These are phyloP conservation scores for Intubia oerlemansii DNA, from an alignment of 2,329 filamentous ascomycete genomes.

Conservation along the genomic window DNA sequence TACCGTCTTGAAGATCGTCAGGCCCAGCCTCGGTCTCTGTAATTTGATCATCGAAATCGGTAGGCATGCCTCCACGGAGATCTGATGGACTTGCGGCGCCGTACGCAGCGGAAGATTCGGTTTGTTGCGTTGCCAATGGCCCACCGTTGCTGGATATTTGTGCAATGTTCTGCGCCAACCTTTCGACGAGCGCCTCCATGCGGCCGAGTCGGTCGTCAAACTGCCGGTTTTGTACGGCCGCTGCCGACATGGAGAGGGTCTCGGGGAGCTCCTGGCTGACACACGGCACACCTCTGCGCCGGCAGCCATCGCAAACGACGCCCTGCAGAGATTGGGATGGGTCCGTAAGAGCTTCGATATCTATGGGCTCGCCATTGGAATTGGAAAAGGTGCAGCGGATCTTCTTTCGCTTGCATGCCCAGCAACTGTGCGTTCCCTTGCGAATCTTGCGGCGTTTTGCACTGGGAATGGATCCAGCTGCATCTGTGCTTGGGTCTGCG, in stretches of 20 bases:
- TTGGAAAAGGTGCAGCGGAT: conserved; percentile 23
- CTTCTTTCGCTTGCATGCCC: conserved; percentile 36
- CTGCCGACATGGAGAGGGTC: conserved; percentile 5
- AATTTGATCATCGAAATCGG: too few species aligned
- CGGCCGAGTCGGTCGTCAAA: conserved; percentile 14
- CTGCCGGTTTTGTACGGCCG: conserved; percentile 5
- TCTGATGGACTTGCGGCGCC: too few species aligned
- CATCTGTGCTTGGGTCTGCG: too few species aligned
- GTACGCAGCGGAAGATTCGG: too few species aligned
- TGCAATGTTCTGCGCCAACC: conserved; percentile 3
- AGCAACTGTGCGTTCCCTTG: conserved; percentile 26
- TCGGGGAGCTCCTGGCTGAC: conserved; percentile 24
- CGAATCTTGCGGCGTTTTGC: conserved; percentile 8
- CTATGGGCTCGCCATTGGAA: conserved; percentile 5
- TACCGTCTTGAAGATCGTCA: too few species aligned
- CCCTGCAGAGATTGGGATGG: conserved; percentile 9
- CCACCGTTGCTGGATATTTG: too few species aligned
- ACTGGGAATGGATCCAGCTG: too few species aligned
- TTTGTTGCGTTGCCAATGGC: too few species aligned
- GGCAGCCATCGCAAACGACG: conserved; percentile 23
- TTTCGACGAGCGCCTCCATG: conserved; percentile 15
- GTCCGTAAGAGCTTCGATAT: conserved; percentile 1
- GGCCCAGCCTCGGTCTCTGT: too few species aligned
- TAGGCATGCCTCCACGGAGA: too few species aligned
- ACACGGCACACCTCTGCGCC: conserved; percentile 20